These are phyloP conservation scores for Termitomyces bulborhizus DNA, from an alignment of 768 basidiomycete species.

Conservation along the genomic window DNA sequence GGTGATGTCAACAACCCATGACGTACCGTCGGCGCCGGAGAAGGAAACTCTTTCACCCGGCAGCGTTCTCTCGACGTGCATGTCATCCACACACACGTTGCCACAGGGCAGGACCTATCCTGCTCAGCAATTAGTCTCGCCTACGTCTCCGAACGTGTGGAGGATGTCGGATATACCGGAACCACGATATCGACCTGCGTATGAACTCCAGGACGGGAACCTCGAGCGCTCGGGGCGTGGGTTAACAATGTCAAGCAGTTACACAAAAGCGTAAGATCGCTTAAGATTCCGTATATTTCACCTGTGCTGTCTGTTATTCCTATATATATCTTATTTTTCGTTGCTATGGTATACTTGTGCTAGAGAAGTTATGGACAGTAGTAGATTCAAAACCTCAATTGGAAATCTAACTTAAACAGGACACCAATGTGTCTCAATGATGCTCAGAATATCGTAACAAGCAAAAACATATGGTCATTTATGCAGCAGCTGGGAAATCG, in stretches of 20 bases:
- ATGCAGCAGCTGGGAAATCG: neutral
- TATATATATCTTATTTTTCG: neutral
- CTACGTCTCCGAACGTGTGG: conserved; percentile 8
- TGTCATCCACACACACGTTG: conserved; percentile 23
- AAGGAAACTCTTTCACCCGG: conserved; percentile 19
- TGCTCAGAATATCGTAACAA: neutral
- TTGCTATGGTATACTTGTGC: neutral
- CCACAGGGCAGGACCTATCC: conserved; percentile 3
- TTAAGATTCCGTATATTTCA: neutral
- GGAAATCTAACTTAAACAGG: neutral
- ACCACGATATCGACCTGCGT: conserved; percentile 65
- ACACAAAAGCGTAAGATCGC: neutral
- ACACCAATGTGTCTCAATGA: neutral
- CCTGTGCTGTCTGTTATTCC: neutral
- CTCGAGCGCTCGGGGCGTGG: conserved; percentile 71
- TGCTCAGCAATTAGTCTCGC: neutral
- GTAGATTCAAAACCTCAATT: neutral
- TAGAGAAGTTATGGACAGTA: neutral
- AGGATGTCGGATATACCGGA: conserved; percentile 9
- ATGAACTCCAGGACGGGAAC: conserved; percentile 68
- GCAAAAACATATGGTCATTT: neutral
- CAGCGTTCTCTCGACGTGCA: conserved; percentile 22
- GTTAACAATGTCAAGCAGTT: neutral
- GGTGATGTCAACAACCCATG: conserved; percentile 19
- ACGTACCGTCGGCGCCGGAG: conserved; percentile 2